Evolutionary conservation across 2,329 filamentous ascomycete genomes (phyloP).

Genomic region (Nothomitra cinnamomea): DNA sequence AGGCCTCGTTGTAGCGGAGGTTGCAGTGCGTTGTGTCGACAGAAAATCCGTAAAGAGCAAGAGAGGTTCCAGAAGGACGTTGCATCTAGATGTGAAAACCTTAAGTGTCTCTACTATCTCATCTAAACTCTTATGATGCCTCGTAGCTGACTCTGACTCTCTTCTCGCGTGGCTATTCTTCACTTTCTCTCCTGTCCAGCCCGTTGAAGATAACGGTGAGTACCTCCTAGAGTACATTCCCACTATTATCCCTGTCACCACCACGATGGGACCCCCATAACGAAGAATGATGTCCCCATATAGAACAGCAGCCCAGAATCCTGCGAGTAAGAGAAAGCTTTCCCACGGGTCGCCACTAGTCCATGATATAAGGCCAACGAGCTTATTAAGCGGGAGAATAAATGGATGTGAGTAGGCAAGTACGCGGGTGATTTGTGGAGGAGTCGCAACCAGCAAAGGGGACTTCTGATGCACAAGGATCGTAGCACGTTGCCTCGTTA

Average conservation of each 20-base stretch:
- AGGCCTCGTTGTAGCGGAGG: conserved; percentile 76
- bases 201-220: conserved; percentile 75
- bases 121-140: conserved; percentile 85
- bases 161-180: conserved; percentile 35
- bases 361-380: conserved; percentile 81
- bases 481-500: conserved; percentile 65
- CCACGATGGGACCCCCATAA: conserved; percentile 65
- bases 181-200: conserved; percentile 48
- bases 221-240: conserved; percentile 89
- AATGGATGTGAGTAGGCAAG: conserved; percentile 94
- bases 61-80: conserved; percentile 78
- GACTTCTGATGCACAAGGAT: conserved; percentile 96
- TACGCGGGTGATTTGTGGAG: conserved; percentile 83
- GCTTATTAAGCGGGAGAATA: conserved; percentile 69
- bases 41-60: conserved; percentile 83
- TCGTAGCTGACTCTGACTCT: conserved; percentile 43
- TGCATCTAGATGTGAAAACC: conserved; percentile 79
- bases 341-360: conserved; percentile 90
- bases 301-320: conserved; percentile 71
- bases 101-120: conserved; percentile 92
- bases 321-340: conserved; percentile 74
- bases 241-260: conserved; percentile 62
- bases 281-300: conserved; percentile 76
- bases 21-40: conserved; percentile 76
- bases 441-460: conserved; percentile 78